Percentiles rank a stretch among this genome's conserved stretches.
These are phyloP conservation scores for Aspergillus aculeatinus DNA, from an alignment of 2,329 filamentous ascomycete genomes.

Conservation along the genomic window DNA sequence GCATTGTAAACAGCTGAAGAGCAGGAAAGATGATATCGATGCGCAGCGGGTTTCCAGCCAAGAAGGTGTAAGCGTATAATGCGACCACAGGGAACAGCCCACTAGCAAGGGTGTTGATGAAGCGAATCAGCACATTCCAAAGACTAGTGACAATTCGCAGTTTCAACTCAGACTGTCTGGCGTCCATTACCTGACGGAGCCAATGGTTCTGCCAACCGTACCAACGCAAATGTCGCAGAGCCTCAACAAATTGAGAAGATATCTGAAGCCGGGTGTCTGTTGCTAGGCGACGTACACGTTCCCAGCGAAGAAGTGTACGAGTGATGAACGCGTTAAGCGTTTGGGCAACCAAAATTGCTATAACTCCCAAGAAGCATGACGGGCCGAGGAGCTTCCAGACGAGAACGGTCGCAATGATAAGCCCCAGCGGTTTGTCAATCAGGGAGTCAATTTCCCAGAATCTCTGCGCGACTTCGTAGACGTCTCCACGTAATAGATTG, in stretches of 20 bases:
- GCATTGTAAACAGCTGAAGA: conserved; percentile 73
- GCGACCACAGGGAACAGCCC: conserved; percentile 76
- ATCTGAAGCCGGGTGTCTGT: conserved; percentile 78
- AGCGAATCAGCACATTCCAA: conserved; percentile 62
- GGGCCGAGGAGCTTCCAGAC: conserved; percentile 79
- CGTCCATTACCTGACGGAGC: conserved; percentile 67
- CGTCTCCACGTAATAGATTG: conserved; percentile 70
- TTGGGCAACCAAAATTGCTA: conserved; percentile 69
- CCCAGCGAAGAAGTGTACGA: conserved; percentile 64
- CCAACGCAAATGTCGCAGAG: conserved; percentile 76
- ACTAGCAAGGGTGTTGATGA: conserved; percentile 69
- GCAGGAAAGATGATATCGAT: conserved; percentile 87
- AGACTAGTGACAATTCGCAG: conserved; percentile 64
- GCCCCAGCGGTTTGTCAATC: conserved; percentile 71
- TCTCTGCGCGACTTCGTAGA: conserved; percentile 45
- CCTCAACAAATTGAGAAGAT: conserved; percentile 82
- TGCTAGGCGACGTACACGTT: conserved; percentile 67
- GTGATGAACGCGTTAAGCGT: conserved; percentile 67
- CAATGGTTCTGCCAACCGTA: conserved; percentile 80
- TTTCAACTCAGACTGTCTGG: conserved; percentile 66
- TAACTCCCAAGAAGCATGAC: conserved; percentile 71
- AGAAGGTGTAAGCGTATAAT: conserved; percentile 75
- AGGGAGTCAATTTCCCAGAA: conserved; percentile 87
- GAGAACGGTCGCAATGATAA: conserved; percentile 71
- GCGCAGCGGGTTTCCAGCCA: conserved; percentile 66